phyloP scores from a whole-genome alignment of 345 rosid genomes.

The Reutealis trisperma region DNA sequence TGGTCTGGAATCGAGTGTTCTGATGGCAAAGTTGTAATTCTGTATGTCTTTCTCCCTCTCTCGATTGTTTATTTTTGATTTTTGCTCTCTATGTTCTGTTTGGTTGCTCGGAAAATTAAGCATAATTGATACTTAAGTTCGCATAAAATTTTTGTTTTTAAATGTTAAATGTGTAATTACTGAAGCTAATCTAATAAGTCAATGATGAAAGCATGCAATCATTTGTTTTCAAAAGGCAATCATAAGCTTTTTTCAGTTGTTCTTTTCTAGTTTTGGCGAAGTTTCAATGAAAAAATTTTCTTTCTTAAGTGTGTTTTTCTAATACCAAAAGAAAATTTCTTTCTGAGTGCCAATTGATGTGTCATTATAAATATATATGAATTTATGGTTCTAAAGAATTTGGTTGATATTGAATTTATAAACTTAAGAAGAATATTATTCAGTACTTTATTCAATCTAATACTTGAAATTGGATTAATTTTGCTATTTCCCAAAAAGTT shows the following conservation, averaged over 20 bases:
- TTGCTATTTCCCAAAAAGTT: too few species aligned
- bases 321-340: not conserved
- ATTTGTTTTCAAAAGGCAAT: not conserved
- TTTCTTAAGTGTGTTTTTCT: not conserved
- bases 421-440: too few species aligned
- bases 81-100: not conserved
- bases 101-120: not conserved
- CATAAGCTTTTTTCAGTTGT: not conserved
- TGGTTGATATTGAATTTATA: too few species aligned
- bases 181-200: not conserved
- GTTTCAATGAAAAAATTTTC: too few species aligned
- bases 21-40: conserved; percentile 20
- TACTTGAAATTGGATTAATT: too few species aligned
- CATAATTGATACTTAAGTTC: not conserved
- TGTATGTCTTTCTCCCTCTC: conserved; percentile 14
- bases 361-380: not conserved
- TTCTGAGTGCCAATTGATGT: too few species aligned
- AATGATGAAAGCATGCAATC: not conserved
- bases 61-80: not conserved
- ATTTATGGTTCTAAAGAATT: too few species aligned
- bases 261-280: not conserved
- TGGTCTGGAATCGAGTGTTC: conserved; percentile 31
- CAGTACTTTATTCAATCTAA: too few species aligned
- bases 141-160: not conserved
- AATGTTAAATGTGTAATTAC: not conserved